Evolutionary conservation across 2,329 filamentous ascomycete genomes (phyloP).

Genomic region (Neofusicoccum ribis): DNA sequence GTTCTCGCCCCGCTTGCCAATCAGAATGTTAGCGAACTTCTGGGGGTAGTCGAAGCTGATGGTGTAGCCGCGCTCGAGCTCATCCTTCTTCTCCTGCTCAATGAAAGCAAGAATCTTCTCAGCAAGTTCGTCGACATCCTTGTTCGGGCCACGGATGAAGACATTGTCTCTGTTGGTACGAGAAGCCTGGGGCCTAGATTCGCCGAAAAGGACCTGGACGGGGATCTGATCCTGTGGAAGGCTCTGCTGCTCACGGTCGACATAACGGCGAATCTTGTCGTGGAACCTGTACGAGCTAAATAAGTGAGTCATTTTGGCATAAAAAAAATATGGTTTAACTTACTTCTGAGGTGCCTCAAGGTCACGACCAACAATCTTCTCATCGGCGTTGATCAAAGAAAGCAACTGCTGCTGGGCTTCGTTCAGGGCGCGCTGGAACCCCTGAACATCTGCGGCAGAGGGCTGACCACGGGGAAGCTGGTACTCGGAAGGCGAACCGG

Average conservation of each 20-base stretch:
- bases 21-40: constrained; percentile 86
- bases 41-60: constrained; percentile 90
- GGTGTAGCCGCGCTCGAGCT: constrained; percentile 88
- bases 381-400: constrained; percentile 54
- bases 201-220: constrained; percentile 56
- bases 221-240: constrained; percentile 54
- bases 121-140: constrained; percentile 69
- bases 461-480: constrained; percentile 58
- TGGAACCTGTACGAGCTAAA: constrained; percentile 46
- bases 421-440: constrained; percentile 59
- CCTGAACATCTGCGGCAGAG: constrained; percentile 53
- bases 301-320: constrained; percentile 23
- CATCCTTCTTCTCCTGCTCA: constrained; percentile 84
- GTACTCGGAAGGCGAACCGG: constrained; percentile 53
- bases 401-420: constrained; percentile 60
- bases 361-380: constrained; percentile 55
- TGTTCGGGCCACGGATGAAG: constrained; percentile 74
- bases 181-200: constrained; percentile 47
- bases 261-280: constrained; percentile 62
- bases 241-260: constrained; percentile 56
- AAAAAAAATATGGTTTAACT: constrained; percentile 26
- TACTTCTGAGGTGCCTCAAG: constrained; percentile 56
- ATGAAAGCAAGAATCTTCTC: constrained; percentile 77
- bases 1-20: constrained; percentile 67
- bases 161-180: constrained; percentile 55